phyloP scores from a whole-genome alignment of 345 rosid species.

The Dimocarpus longan region DNA sequence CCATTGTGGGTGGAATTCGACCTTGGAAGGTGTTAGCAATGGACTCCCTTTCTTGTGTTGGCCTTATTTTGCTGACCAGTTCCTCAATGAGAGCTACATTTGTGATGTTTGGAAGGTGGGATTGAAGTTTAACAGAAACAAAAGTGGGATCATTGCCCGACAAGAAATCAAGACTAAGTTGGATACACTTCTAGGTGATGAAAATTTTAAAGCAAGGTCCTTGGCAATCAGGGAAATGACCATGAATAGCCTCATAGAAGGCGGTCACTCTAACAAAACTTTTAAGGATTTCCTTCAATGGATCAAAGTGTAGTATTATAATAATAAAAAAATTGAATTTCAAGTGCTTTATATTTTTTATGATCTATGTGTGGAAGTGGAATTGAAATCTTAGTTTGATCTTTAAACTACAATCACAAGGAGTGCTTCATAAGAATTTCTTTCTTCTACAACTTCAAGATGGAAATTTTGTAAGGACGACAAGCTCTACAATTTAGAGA shows the following conservation, averaged over 20 bases:
- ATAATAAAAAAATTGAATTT: no score
- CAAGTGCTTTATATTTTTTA: no score
- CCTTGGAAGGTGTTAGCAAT: constrained; percentile 48
- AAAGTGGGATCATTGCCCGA: constrained; percentile 19
- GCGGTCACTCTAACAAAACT: background rate
- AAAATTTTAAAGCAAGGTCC: constrained; percentile 24
- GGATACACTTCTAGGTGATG: constrained; percentile 28
- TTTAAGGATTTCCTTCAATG: background rate
- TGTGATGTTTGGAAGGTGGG: constrained; percentile 51
- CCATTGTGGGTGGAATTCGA: constrained; percentile 68
- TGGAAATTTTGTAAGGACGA: no score
- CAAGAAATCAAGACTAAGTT: constrained; percentile 37
- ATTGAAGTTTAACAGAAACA: constrained; percentile 34
- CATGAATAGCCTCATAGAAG: background rate
- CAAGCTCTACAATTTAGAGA: no score
- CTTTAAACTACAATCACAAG: no score
- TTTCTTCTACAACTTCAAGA: no score
- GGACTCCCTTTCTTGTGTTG: constrained; percentile 54
- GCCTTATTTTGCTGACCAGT: constrained; percentile 54
- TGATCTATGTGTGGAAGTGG: no score
- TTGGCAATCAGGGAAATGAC: constrained; percentile 17
- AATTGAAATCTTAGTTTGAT: no score
- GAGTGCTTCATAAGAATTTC: no score
- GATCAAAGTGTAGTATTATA: background rate
- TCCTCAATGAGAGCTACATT: constrained; percentile 36